Conservation (phyloP, 495 filamentous ascomycete species). For the Annulohypoxylon nitens region DNA sequence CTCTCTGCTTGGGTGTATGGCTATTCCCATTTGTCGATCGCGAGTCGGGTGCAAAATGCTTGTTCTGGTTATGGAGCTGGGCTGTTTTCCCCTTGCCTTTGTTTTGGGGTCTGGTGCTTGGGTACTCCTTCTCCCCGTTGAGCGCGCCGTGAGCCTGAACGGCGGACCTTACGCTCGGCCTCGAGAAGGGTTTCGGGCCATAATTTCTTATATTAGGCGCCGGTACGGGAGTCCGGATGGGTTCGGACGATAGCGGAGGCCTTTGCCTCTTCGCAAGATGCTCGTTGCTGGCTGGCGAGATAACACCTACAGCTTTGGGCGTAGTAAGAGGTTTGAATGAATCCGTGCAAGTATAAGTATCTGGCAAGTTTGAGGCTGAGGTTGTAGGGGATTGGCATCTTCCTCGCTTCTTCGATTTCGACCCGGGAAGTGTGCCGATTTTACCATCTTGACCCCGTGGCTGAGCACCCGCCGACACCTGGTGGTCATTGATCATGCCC, state of each 20-base stretch:
- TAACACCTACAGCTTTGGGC: not conserved
- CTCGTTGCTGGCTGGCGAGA: not conserved
- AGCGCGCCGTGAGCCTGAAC: not conserved
- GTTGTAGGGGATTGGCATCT: slow-evolving; percentile 4
- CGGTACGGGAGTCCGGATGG: not conserved
- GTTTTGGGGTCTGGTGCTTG: not conserved
- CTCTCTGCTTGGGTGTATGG: slow-evolving; percentile 4
- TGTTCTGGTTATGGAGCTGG: not conserved
- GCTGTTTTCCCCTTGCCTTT: slow-evolving; percentile 2
- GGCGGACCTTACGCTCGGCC: not conserved
- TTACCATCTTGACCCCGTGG: not conserved
- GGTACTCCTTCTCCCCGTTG: not conserved
- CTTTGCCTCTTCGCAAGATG: slow-evolving; percentile 9
- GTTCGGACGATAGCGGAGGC: not conserved
- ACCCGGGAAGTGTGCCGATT: too few relatives aligned
- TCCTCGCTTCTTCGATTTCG: slow-evolving; percentile 23
- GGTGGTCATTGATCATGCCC: not conserved
- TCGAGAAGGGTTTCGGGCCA: not conserved
- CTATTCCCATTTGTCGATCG: not conserved
- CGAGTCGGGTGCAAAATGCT: not conserved
- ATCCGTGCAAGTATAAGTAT: not conserved
- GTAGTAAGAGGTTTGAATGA: not conserved
- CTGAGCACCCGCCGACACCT: not conserved
- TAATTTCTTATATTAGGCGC: not conserved
- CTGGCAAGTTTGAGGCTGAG: not conserved